Conservation (phyloP, 2,329 filamentous ascomycete genomes). For the Fusarium sp. region DNA sequence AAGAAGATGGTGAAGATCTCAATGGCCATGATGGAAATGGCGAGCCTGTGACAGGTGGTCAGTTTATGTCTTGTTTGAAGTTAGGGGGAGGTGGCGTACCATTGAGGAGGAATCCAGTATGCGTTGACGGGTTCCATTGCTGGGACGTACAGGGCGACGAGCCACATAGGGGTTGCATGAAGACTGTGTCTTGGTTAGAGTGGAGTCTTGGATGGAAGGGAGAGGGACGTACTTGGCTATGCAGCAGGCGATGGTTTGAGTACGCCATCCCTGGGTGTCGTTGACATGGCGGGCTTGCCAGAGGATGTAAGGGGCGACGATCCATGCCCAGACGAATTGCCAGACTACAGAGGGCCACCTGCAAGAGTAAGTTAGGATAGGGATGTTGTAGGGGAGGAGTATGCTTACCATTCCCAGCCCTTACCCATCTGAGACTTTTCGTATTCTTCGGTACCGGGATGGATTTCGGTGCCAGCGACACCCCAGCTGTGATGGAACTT, state of each 20-base stretch:
- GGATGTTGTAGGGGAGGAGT: neutral
- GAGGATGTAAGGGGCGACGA: constrained; percentile 69
- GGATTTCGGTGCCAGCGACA: constrained; percentile 70
- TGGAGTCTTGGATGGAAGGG: neutral
- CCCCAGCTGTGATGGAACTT: constrained; percentile 73
- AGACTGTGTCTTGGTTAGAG: constrained; percentile 56
- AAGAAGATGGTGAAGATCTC: constrained; percentile 73
- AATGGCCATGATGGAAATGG: constrained; percentile 69
- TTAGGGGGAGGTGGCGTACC: constrained; percentile 55
- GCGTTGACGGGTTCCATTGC: constrained; percentile 63
- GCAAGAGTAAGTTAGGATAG: neutral
- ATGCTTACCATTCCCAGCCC: constrained; percentile 73
- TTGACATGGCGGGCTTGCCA: constrained; percentile 70
- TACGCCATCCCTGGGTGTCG: constrained; percentile 74
- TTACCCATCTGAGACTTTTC: constrained; percentile 57
- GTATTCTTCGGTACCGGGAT: constrained; percentile 62
- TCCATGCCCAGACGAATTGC: constrained; percentile 73
- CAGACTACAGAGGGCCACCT: constrained; percentile 72
- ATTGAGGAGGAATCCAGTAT: constrained; percentile 70
- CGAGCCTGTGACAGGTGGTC: constrained; percentile 56
- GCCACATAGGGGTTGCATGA: constrained; percentile 74
- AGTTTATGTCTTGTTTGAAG: neutral
- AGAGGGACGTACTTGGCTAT: constrained; percentile 55
- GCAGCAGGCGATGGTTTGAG: constrained; percentile 68
- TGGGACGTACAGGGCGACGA: constrained; percentile 67